These are phyloP conservation scores for Arabidopsis lyrata DNA, from an alignment of 441 rosid species.

Conservation along the genomic window DNA sequence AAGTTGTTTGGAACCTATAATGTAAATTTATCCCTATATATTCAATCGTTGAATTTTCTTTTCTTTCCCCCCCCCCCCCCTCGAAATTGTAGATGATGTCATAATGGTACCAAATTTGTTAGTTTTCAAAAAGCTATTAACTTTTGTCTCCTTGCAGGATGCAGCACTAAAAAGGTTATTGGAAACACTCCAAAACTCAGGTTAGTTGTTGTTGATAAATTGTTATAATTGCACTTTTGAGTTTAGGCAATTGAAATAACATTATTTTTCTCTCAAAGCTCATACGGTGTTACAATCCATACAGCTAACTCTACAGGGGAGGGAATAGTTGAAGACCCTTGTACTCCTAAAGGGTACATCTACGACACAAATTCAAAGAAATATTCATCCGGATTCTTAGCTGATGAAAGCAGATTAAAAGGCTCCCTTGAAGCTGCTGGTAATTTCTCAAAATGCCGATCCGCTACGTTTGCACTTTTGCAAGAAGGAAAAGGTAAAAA, in stretches of 20 bases:
- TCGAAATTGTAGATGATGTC: neutral
- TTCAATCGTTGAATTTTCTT: neutral
- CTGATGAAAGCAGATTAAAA: conserved; percentile 45
- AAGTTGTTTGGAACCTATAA: neutral
- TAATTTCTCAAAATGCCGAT: conserved; percentile 89
- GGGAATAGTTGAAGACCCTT: conserved; percentile 62
- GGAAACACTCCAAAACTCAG: conserved; percentile 58
- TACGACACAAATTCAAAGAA: conserved; percentile 44
- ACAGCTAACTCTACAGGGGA: conserved; percentile 59
- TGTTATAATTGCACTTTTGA: neutral
- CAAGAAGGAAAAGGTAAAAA: conserved; percentile 78
- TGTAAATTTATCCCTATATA: neutral
- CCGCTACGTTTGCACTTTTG: conserved; percentile 64
- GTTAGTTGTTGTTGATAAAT: conserved; percentile 37
- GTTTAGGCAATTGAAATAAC: neutral
- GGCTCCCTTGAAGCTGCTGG: conserved; percentile 61
- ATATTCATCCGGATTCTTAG: conserved; percentile 51
- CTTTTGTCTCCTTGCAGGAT: conserved; percentile 57
- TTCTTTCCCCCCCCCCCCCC: too few species aligned
- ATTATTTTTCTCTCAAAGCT: neutral
- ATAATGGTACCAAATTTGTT: neutral
- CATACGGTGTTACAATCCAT: conserved; percentile 27
- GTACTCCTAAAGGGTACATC: conserved; percentile 80
- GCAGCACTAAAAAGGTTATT: conserved; percentile 70
- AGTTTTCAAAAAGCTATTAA: conserved; percentile 31